Base-by-base conservation (phyloP, 257 asterid genomes). In the Capsicum pubescens region DNA sequence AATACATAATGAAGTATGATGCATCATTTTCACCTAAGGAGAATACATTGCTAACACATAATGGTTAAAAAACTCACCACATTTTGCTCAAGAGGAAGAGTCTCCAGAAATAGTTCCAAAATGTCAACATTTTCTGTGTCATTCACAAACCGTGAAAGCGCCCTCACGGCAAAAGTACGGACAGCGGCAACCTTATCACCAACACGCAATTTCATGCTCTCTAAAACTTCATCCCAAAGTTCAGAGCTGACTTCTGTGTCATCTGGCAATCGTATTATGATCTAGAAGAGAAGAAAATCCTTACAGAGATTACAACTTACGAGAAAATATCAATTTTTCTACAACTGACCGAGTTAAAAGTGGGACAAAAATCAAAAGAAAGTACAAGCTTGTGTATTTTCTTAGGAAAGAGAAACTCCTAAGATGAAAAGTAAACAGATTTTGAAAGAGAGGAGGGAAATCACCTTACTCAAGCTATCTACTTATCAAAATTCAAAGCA, bases 191-290 rank as follows among this genome's bases (percentile, higher is more conserved):
- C 89, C 92, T 95, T 97, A 86, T 97, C 99, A 83, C 91, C 88
- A 83, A 88, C 91, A 21, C 97, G 94, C 81, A 89, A 84, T 86
- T 88, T 92, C 97, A 97, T 88, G 82, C 90, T 86, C 57, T 94
- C 99, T 60, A 97, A 95, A 84, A 95, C 98, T 84, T 93, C 97
- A 88, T 93, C 98, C 99, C 99, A 94, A 26, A 94, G 94, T 79
- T 92, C 98, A 87, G 83, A 83, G 87, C 97, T 91, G 83, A 97
- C 98, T 89, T 97, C 99, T 32, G 97, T 86, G 76, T 97, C 98
- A 90, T 97, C 98, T 15, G 99, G 98, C 90, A 97, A 86, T 84
- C 97, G 93, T 92, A 94, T 92, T 85, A 97, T 93, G 88, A 97
- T 91, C 98, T 97, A 85, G 81, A 85, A 54, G 64, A 78, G 39